Evolutionary conservation across 306 rosid genomes (phyloP).

Genomic region (Inga laurina): DNA sequence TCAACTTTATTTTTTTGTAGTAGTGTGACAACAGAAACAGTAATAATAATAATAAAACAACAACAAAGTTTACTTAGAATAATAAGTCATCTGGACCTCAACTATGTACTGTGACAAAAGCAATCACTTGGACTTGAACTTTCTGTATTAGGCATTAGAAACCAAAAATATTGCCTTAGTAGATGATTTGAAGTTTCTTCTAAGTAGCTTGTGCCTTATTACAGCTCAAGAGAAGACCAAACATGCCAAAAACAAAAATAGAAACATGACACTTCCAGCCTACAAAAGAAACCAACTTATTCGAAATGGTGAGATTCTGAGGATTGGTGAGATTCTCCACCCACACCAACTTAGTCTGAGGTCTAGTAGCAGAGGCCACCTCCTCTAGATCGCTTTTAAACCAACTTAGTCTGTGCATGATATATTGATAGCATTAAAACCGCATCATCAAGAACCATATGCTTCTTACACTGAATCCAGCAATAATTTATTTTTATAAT

Average conservation of each 20-base stretch:
- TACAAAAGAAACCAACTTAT: slow-evolving; percentile 44
- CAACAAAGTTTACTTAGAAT: background rate
- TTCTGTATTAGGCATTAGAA: background rate
- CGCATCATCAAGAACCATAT: no score
- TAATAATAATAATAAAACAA: no score
- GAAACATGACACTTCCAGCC: background rate
- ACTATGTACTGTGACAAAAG: background rate
- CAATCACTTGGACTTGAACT: background rate
- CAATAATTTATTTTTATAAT: no score
- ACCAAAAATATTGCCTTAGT: slow-evolving; percentile 8
- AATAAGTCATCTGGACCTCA: no score
- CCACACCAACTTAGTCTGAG: no score
- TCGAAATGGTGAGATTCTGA: slow-evolving; percentile 68
- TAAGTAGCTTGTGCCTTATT: background rate
- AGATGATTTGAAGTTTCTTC: background rate
- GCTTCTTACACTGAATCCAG: no score
- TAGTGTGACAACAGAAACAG: no score
- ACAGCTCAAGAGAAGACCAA: background rate
- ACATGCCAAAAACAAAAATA: background rate
- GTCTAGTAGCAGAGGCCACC: no score
- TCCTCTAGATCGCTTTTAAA: no score
- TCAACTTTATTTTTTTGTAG: no score
- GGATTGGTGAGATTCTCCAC: slow-evolving; percentile 76
- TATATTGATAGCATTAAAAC: no score
- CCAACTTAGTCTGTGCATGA: no score